Evolutionary conservation across 2,329 filamentous ascomycete genomes (phyloP).

Genomic region (Fusarium temperatum): DNA sequence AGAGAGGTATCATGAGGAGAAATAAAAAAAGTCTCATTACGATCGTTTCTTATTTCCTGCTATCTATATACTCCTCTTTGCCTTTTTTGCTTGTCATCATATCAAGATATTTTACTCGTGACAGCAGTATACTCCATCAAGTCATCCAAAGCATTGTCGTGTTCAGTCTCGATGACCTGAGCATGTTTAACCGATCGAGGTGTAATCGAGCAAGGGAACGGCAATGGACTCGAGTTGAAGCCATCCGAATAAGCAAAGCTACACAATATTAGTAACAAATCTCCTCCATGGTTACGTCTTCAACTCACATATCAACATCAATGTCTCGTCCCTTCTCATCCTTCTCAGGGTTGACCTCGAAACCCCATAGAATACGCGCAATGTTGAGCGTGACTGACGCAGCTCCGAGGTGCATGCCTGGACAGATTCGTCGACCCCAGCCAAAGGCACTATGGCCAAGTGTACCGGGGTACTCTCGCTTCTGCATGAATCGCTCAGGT

Average conservation of each 20-base stretch:
- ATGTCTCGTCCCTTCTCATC: slow-evolving; percentile 44
- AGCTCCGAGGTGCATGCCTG: slow-evolving; percentile 60
- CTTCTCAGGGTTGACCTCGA: slow-evolving; percentile 50
- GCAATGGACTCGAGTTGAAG: slow-evolving; percentile 53
- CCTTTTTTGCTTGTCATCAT: neutral
- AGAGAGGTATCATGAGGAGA: no score
- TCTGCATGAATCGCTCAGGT: slow-evolving; percentile 48
- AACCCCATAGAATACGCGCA: slow-evolving; percentile 63
- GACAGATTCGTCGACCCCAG: slow-evolving; percentile 53
- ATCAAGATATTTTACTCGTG: slow-evolving; percentile 35
- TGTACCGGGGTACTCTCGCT: slow-evolving; percentile 48
- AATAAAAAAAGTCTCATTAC: neutral
- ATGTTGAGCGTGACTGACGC: slow-evolving; percentile 58
- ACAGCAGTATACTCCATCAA: slow-evolving; percentile 42
- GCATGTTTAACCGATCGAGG: slow-evolving; percentile 47
- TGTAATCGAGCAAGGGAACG: slow-evolving; percentile 52
- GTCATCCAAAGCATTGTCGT: slow-evolving; percentile 34
- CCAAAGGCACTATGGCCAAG: slow-evolving; percentile 53
- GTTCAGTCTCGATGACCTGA: slow-evolving; percentile 47
- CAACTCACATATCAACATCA: slow-evolving; percentile 52
- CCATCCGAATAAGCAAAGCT: slow-evolving; percentile 55
- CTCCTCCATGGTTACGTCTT: accelerated
- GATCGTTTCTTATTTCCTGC: accelerated
- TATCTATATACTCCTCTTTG: accelerated
- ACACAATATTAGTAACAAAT: neutral